Evolutionary conservation across 2,329 filamentous ascomycete genomes (phyloP).

Genomic region (Ilyonectria sp.): DNA sequence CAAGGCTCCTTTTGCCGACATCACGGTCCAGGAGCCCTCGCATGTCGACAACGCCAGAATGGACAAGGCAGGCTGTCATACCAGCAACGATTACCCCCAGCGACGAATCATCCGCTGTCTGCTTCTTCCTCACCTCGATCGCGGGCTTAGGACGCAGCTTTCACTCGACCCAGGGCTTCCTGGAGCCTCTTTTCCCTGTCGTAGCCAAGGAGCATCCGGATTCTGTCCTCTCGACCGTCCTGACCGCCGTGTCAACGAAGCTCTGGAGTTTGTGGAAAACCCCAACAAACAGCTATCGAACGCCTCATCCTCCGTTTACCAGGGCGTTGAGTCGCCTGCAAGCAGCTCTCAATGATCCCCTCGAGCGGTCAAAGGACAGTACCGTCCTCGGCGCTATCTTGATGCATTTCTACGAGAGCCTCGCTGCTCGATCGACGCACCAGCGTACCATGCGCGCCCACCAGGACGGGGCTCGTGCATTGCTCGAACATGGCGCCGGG

Average conservation of each 20-base stretch:
- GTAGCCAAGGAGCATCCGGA: conserved; percentile 29
- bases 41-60: conserved; percentile 13
- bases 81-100: conserved; percentile 31
- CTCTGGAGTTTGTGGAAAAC: conserved; percentile 33
- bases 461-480: conserved; percentile 35
- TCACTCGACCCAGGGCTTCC: conserved; percentile 35
- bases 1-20: conserved; percentile 22
- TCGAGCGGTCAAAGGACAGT: conserved; percentile 30
- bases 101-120: conserved; percentile 32
- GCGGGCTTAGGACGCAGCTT: conserved; percentile 35
- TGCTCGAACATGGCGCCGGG: conserved; percentile 29
- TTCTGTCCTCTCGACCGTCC: conserved; percentile 32
- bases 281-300: conserved; percentile 27
- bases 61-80: conserved; percentile 21
- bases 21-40: conserved; percentile 30
- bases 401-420: conserved; percentile 37
- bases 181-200: conserved; percentile 31
- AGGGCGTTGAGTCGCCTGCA: conserved; percentile 30
- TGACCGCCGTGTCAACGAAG: conserved; percentile 34
- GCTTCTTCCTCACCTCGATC: conserved; percentile 35
- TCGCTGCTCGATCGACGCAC: conserved; percentile 31
- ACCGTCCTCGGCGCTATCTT: conserved; percentile 33
- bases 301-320: conserved; percentile 31
- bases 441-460: conserved; percentile 29
- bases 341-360: conserved; percentile 33